phyloP scores from a whole-genome alignment of 257 asterid genomes.

The Rehmannia glutinosa region DNA sequence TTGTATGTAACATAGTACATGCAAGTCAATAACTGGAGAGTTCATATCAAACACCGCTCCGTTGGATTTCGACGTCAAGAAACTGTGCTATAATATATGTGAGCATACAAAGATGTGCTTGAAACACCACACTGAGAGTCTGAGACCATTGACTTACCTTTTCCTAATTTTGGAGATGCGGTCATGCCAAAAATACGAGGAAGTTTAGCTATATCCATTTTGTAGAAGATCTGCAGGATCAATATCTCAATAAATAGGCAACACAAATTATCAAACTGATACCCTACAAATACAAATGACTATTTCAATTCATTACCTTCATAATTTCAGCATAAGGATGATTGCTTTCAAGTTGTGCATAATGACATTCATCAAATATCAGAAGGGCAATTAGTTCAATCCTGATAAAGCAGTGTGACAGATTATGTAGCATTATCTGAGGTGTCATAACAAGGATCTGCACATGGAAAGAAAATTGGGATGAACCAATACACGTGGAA shows the following conservation, averaged over 20 bases:
- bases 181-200: slow-evolving; percentile 99
- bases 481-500: background rate
- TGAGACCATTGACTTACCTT: slow-evolving; percentile 54
- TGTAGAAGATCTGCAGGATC: slow-evolving; percentile 68
- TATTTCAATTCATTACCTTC: slow-evolving; percentile 57
- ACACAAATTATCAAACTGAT: background rate
- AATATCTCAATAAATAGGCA: slow-evolving; percentile 25
- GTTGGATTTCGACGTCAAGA: background rate
- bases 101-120: background rate
- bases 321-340: slow-evolving; percentile 98
- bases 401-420: slow-evolving; percentile 77
- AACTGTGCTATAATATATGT: background rate
- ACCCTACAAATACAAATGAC: background rate
- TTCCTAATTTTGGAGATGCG: slow-evolving; percentile 92
- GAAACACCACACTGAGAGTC: slow-evolving; percentile 1
- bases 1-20: background rate
- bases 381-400: slow-evolving; percentile 79
- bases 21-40: background rate
- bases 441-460: slow-evolving; percentile 99
- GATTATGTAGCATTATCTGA: slow-evolving; percentile 62
- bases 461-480: slow-evolving; percentile 19
- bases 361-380: slow-evolving; percentile 97
- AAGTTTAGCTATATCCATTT: slow-evolving; percentile 46
- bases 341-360: slow-evolving; percentile 87
- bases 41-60: background rate